These are phyloP conservation scores for Neurospora sp. DNA, from an alignment of 2,329 filamentous ascomycete genomes.

Conservation along the genomic window DNA sequence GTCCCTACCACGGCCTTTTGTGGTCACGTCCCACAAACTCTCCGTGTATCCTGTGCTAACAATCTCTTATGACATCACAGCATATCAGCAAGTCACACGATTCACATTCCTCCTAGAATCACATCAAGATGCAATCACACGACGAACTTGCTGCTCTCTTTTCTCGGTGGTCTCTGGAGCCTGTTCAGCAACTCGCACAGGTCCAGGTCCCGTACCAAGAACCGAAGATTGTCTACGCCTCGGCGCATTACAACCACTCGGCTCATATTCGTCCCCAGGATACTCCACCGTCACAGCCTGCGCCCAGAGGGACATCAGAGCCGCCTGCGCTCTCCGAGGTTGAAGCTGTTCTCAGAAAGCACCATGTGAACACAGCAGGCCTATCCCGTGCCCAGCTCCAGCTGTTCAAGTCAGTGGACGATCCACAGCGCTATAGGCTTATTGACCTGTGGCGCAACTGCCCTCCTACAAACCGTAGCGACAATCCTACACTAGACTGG, in stretches of 20 bases:
- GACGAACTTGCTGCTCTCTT: conserved; percentile 80
- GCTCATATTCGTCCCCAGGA: conserved; percentile 47
- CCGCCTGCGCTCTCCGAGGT: conserved; percentile 40
- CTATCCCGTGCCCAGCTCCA: conserved; percentile 68
- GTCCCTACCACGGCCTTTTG: background rate
- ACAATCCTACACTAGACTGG: conserved; percentile 45
- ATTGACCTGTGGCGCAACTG: conserved; percentile 81
- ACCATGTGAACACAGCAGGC: conserved; percentile 60
- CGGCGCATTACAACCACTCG: conserved; percentile 78
- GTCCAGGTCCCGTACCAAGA: conserved; percentile 19
- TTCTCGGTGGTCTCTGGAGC: conserved; percentile 57
- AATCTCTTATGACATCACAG: conserved; percentile 3
- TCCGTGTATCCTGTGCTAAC: background rate
- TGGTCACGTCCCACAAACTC: background rate
- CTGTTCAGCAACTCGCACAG: conserved; percentile 26
- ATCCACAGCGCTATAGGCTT: conserved; percentile 62
- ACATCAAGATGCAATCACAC: conserved; percentile 52
- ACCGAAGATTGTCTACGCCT: conserved; percentile 57
- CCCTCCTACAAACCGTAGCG: conserved; percentile 51
- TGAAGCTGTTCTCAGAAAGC: conserved; percentile 49
- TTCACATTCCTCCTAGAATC: conserved; percentile 25
- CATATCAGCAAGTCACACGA: background rate
- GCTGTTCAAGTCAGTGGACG: conserved; percentile 67
- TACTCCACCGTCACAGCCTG: conserved; percentile 25
- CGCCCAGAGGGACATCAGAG: conserved; percentile 39